Percentiles rank a stretch among this genome's conserved stretches.
These are phyloP conservation scores for Cnidoscolus chayamansa DNA, from an alignment of 441 rosid genomes.

Conservation along the genomic window DNA sequence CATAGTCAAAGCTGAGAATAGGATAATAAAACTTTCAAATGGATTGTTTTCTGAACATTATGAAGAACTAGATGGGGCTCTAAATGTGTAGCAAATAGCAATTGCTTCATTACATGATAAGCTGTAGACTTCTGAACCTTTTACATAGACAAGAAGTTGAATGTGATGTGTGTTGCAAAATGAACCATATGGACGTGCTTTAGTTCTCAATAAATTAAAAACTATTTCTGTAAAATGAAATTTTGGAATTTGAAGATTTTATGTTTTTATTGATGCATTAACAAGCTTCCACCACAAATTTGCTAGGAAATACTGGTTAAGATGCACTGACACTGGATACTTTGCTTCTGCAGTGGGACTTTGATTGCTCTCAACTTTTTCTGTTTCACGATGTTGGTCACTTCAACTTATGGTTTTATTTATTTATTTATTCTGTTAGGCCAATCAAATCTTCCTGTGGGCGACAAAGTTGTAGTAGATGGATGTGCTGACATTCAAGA, in stretches of 20 bases:
- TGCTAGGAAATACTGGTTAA: background rate
- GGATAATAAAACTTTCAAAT: background rate
- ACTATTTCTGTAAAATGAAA: background rate
- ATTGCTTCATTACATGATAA: background rate
- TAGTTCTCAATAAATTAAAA: background rate
- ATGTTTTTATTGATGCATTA: background rate
- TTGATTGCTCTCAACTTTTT: background rate
- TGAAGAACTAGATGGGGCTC: background rate
- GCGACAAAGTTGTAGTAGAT: slow-evolving; percentile 26
- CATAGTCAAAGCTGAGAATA: background rate
- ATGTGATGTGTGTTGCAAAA: background rate
- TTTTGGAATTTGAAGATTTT: background rate
- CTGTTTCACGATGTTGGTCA: slow-evolving; percentile 8
- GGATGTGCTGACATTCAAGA: slow-evolving; percentile 23
- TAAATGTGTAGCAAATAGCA: background rate
- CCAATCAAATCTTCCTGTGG: slow-evolving; percentile 24
- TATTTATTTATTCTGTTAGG: slow-evolving; percentile 23
- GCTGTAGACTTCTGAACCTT: background rate
- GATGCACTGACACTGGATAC: slow-evolving; percentile 15
- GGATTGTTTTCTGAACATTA: background rate
- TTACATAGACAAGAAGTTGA: background rate
- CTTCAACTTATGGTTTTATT: background rate
- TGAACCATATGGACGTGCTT: slow-evolving; percentile 7
- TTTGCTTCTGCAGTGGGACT: background rate
- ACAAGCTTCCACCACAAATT: background rate